Evolutionary conservation across 192 early-diverging fungal species (phyloP).

Genomic region (Coemansia sp.): DNA sequence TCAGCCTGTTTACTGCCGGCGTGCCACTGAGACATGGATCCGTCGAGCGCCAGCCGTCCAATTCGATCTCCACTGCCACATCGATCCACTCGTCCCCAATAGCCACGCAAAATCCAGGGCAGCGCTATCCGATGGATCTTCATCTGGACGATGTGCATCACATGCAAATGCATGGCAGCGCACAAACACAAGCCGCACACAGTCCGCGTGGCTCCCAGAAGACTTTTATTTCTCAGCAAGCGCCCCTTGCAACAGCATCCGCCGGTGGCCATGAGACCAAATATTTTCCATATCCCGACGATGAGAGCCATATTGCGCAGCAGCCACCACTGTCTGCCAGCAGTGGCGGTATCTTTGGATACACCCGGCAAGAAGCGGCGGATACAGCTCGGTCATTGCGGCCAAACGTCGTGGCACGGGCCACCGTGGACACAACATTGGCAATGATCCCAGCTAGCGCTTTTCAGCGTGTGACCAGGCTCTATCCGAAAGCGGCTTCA

Average conservation of each 20-base stretch:
- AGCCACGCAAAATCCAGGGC: slow-evolving; percentile 6
- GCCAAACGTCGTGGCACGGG: slow-evolving; percentile 80
- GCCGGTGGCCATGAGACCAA: slow-evolving; percentile 1
- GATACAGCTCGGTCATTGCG: slow-evolving; percentile 50
- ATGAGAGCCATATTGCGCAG: slow-evolving; percentile 1
- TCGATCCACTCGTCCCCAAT: slow-evolving; percentile 9
- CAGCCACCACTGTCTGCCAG: not conserved
- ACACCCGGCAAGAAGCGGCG: not conserved
- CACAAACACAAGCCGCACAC: not conserved
- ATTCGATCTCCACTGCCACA: not conserved
- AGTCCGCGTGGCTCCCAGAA: slow-evolving; percentile 4
- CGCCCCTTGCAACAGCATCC: not conserved
- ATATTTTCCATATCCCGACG: not conserved
- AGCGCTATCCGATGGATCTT: slow-evolving; percentile 2
- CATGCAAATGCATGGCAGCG: slow-evolving; percentile 4
- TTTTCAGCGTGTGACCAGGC: slow-evolving; percentile 83
- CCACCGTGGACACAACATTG: slow-evolving; percentile 84
- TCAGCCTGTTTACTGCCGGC: slow-evolving; percentile 84
- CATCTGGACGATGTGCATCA: slow-evolving; percentile 3
- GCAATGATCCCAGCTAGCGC: slow-evolving; percentile 93
- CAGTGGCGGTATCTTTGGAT: not conserved
- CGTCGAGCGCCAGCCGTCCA: slow-evolving; percentile 1
- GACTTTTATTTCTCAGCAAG: slow-evolving; percentile 5
- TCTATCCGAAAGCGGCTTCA: slow-evolving; percentile 89
- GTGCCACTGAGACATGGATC: slow-evolving; percentile 53